A percentile compares a stretch with the other conserved stretches of the same genome.
phyloP scores from a whole-genome alignment of 345 rosid genomes.

The Eucalyptus urophylla region DNA sequence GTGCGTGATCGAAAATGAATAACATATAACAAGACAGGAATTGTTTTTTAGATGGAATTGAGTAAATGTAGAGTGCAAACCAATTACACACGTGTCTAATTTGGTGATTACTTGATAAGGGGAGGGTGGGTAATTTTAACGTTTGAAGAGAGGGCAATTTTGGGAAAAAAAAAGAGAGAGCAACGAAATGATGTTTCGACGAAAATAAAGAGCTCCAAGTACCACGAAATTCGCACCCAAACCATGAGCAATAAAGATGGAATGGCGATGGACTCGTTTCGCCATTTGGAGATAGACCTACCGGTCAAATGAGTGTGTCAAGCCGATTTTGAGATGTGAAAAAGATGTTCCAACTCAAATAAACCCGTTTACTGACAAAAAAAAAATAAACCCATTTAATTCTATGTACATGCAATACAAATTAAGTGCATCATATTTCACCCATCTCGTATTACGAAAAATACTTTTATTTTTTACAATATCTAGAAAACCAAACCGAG shows the following conservation, averaged over 20 bases:
- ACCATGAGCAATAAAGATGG: neutral
- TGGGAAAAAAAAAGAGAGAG: accelerated
- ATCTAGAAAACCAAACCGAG: too few species aligned
- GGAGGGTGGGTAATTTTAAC: neutral
- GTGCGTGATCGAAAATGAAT: neutral
- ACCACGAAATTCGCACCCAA: accelerated
- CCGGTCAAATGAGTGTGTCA: neutral
- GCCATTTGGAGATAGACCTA: neutral
- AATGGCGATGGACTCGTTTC: neutral
- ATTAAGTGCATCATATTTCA: accelerated
- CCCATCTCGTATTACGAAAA: accelerated
- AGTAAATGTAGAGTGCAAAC: neutral
- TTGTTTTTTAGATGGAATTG: neutral
- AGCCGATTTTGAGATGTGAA: accelerated
- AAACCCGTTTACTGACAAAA: accelerated
- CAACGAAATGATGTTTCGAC: neutral
- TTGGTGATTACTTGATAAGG: neutral
- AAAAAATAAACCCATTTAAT: too few species aligned
- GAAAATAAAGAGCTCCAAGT: too few species aligned
- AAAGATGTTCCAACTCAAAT: too few species aligned
- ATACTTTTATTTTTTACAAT: accelerated
- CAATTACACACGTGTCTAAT: neutral
- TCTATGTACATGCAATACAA: too few species aligned
- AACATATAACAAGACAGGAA: neutral
- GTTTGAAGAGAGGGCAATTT: neutral